phyloP scores from a whole-genome alignment of 2,329 filamentous ascomycete species.

The Fusarium piperis region DNA sequence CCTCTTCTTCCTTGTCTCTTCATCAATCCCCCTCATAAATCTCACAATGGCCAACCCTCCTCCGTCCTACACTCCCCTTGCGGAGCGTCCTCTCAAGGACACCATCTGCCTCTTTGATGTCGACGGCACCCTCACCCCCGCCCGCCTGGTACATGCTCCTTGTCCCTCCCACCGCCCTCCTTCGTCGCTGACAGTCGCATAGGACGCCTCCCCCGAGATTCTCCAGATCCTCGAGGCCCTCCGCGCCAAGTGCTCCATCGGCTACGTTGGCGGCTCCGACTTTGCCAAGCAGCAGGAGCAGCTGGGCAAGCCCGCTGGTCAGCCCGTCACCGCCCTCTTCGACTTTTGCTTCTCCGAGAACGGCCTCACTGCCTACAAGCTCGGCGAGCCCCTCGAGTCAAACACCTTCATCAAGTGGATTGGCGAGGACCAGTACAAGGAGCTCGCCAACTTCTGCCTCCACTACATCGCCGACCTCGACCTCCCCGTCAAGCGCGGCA shows the following conservation, averaged over 20 bases:
- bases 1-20: neutral
- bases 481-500: conserved; percentile 83
- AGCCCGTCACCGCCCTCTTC: conserved; percentile 84
- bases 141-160: conserved; percentile 71
- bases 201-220: conserved; percentile 83
- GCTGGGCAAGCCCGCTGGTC: conserved; percentile 71
- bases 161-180: neutral
- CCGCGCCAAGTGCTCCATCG: conserved; percentile 88
- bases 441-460: conserved; percentile 78
- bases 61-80: conserved; percentile 74
- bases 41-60: conserved; percentile 53
- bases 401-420: conserved; percentile 93
- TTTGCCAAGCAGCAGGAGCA: conserved; percentile 96
- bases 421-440: conserved; percentile 84
- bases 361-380: conserved; percentile 88
- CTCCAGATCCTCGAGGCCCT: conserved; percentile 80
- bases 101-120: conserved; percentile 97
- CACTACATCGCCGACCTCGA: conserved; percentile 88
- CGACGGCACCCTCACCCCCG: conserved; percentile 87
- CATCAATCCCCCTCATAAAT: neutral
- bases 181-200: neutral
- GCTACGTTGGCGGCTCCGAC: conserved; percentile 93
- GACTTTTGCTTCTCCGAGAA: conserved; percentile 99
- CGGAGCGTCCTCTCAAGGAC: conserved; percentile 87
- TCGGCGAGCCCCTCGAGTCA: conserved; percentile 78